These are phyloP conservation scores for Naumovozyma baii DNA, from an alignment of 805 yeast species.

Conservation along the genomic window DNA sequence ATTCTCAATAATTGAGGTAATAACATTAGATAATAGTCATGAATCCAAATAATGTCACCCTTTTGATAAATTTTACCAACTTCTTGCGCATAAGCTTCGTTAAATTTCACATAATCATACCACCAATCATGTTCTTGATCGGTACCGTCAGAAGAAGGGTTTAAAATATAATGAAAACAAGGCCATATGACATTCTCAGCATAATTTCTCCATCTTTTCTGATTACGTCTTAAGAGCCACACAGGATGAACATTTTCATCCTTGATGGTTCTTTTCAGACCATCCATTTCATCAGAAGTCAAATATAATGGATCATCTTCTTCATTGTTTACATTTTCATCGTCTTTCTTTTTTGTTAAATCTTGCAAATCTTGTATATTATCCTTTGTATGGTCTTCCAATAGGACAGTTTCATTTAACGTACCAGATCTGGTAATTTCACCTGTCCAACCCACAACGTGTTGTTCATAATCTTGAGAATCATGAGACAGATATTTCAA, in stretches of 20 bases:
- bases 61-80: slow-evolving; percentile 64
- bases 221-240: slow-evolving; percentile 76
- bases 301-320: slow-evolving; percentile 55
- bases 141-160: slow-evolving; percentile 58
- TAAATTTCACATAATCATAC: slow-evolving; percentile 80
- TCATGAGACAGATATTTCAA: slow-evolving; percentile 47
- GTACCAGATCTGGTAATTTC: slow-evolving; percentile 39
- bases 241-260: slow-evolving; percentile 57
- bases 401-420: background rate
- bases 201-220: slow-evolving; percentile 74
- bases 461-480: slow-evolving; percentile 76
- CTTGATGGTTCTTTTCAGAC: slow-evolving; percentile 18
- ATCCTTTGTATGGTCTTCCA: background rate
- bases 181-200: slow-evolving; percentile 94
- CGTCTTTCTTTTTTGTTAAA: background rate
- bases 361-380: background rate
- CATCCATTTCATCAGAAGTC: slow-evolving; percentile 44
- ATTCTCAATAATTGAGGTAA: slow-evolving; percentile 76
- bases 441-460: slow-evolving; percentile 92
- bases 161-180: slow-evolving; percentile 83
- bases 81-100: slow-evolving; percentile 80
- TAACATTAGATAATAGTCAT: slow-evolving; percentile 75
- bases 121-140: slow-evolving; percentile 65
- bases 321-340: slow-evolving; percentile 24
- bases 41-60: slow-evolving; percentile 90